Percentiles rank a stretch among this genome's conserved stretches.
Evolutionary conservation across 148 eudicot species (phyloP).

Genomic region (Bassia scoparia): DNA sequence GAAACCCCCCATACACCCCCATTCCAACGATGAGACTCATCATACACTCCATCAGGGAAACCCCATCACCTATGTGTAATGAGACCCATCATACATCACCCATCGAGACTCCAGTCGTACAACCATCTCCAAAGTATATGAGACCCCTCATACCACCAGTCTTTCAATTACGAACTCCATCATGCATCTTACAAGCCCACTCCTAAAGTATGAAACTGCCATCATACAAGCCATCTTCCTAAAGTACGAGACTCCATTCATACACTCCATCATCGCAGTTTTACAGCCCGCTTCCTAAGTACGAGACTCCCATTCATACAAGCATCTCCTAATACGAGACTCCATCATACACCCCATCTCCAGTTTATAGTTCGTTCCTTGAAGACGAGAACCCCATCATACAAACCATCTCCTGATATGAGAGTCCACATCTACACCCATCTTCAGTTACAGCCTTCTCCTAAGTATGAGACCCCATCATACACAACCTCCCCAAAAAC

Average conservation of each 20-base stretch:
- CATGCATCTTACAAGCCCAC: constrained; percentile 9
- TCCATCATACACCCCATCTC: constrained; percentile 3
- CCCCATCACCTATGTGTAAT: constrained; percentile 8
- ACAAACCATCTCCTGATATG: not conserved
- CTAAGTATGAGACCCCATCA: not conserved
- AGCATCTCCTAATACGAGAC: not conserved
- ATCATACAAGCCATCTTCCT: not conserved
- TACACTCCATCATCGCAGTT: not conserved
- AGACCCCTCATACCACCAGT: not conserved
- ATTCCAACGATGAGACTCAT: not conserved
- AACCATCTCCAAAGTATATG: not conserved
- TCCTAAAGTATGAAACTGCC: not conserved
- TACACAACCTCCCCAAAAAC: not conserved
- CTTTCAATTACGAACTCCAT: constrained; percentile 5
- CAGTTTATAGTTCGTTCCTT: constrained; percentile 6
- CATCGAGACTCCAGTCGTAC: not conserved
- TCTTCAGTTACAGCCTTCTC: not conserved
- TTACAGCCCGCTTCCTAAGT: not conserved
- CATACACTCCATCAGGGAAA: not conserved
- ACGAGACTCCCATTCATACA: not conserved
- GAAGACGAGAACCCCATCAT: not conserved
- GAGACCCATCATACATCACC: constrained; percentile 1
- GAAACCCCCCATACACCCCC: not conserved
- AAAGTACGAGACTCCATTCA: not conserved
- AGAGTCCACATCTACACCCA: not conserved